Evolutionary conservation across 306 rosid species (phyloP).

Genomic region (Rubus parviflorus): DNA sequence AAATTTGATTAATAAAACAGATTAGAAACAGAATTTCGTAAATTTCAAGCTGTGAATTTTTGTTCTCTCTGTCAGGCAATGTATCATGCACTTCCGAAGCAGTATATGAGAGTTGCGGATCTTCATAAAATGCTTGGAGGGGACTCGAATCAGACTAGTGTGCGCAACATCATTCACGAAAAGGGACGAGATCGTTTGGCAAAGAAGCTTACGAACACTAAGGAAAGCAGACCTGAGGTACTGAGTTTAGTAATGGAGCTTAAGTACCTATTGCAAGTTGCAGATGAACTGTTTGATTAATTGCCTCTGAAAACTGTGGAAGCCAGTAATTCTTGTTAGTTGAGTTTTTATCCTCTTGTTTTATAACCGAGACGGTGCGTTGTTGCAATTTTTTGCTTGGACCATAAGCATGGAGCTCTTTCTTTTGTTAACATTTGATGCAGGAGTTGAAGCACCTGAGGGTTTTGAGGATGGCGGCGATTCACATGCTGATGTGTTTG

Average conservation of each 20-base stretch:
- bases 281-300: slow-evolving; percentile 1
- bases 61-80: slow-evolving; percentile 52
- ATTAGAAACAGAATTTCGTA: neutral
- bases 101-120: slow-evolving; percentile 56
- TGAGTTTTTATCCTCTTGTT: neutral
- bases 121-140: slow-evolving; percentile 72
- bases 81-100: slow-evolving; percentile 72
- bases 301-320: slow-evolving; percentile 20
- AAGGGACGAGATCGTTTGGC: slow-evolving; percentile 64
- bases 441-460: slow-evolving; percentile 61
- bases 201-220: slow-evolving; percentile 58
- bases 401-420: neutral
- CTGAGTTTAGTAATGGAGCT: slow-evolving; percentile 25
- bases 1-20: neutral
- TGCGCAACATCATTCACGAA: slow-evolving; percentile 60
- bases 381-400: neutral
- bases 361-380: no score
- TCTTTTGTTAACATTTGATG: neutral
- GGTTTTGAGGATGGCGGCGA: slow-evolving; percentile 51
- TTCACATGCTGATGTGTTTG: slow-evolving; percentile 40
- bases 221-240: slow-evolving; percentile 69
- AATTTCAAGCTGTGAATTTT: neutral
- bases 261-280: neutral
- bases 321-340: slow-evolving; percentile 45
- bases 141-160: slow-evolving; percentile 50